Evolutionary conservation across 2,329 filamentous ascomycete species (phyloP).

Genomic region (Apiospora kogelbergensis): DNA sequence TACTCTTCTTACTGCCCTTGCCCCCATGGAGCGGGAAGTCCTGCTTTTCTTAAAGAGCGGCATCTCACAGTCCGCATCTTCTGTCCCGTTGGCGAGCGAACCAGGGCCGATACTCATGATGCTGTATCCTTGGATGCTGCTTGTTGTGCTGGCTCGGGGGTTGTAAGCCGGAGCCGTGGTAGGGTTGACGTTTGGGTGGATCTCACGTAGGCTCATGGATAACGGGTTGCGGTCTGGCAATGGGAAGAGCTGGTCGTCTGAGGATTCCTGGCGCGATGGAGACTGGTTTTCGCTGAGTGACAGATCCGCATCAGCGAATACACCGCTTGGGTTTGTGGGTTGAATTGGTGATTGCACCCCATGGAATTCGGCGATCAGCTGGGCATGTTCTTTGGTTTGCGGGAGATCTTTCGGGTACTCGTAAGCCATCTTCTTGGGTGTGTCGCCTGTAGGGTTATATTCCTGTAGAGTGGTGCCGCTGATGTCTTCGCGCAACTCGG

Average conservation of each 20-base stretch:
- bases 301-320: slow-evolving; percentile 42
- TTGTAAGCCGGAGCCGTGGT: slow-evolving; percentile 44
- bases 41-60: slow-evolving; percentile 49
- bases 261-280: slow-evolving; percentile 23
- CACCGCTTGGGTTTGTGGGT: slow-evolving; percentile 34
- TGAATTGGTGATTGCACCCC: slow-evolving; percentile 35
- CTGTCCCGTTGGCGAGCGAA: slow-evolving; percentile 14
- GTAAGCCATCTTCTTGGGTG: slow-evolving; percentile 79
- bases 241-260: slow-evolving; percentile 18
- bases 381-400: slow-evolving; percentile 58
- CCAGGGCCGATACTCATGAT: slow-evolving; percentile 18
- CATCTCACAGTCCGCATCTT: slow-evolving; percentile 39
- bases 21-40: slow-evolving; percentile 30
- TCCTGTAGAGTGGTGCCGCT: slow-evolving; percentile 66
- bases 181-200: slow-evolving; percentile 52
- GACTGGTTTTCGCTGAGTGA: slow-evolving; percentile 24
- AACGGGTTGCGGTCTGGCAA: slow-evolving; percentile 28
- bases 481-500: slow-evolving; percentile 70
- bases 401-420: slow-evolving; percentile 78
- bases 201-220: slow-evolving; percentile 52
- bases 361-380: slow-evolving; percentile 43
- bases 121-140: slow-evolving; percentile 33
- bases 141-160: slow-evolving; percentile 36
- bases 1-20: slow-evolving; percentile 30
- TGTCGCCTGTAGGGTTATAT: slow-evolving; percentile 82